Evolutionary conservation across 2,329 filamentous ascomycete genomes (phyloP), one percentile per base, ranked within the genome.

Genomic region (Ascochyta clinopodiicola): DNA sequence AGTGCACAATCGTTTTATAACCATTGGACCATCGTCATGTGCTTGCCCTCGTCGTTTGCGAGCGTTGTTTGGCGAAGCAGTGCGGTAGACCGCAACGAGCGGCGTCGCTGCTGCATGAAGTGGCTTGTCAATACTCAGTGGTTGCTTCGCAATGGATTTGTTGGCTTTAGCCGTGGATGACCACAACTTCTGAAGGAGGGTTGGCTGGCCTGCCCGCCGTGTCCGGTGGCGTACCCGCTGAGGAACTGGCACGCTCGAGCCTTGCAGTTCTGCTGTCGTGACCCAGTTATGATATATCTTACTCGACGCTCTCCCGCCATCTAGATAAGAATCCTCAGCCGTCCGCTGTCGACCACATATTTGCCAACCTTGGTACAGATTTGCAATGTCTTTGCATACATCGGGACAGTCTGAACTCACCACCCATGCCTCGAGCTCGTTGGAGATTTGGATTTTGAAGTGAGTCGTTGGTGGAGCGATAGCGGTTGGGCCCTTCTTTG

Each of bases 361-460:
- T 29, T 40, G 39, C 52, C 46, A 50, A 17, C 8, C 24, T 17
- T 13, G 29, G 29, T 50, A 39, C 10, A 56, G 27, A 22, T 24
- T 32, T 27, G 37, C 19, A 8, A 70, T 43, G 25, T 68, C 64
- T 2, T 52, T 15, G 21, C 56, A 45, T 1, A 69, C 56, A 10
- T 53, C 59, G 17, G 39, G 13, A 22, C 54, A 37, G 24, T 65
- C 57, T 19, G 64, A 64, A 12, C 54, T 43, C 6, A 71, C 58
- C 4, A 66, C 32, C 63, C 62, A 71, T 13, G 60, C 59, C 12
- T 48, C 36, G 12, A 54, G 47, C 21, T 57, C 47, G 1, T 44
- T 32, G 4, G 63, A 64, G 21, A 51, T 47, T 19, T 64, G 57
- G 1, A 67, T 58, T 34, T 70, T 74, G 39, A 75, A 67, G 17